These are phyloP conservation scores for Trametes versicolor DNA, from an alignment of 1,284 basidiomycete genomes.

Conservation along the genomic window DNA sequence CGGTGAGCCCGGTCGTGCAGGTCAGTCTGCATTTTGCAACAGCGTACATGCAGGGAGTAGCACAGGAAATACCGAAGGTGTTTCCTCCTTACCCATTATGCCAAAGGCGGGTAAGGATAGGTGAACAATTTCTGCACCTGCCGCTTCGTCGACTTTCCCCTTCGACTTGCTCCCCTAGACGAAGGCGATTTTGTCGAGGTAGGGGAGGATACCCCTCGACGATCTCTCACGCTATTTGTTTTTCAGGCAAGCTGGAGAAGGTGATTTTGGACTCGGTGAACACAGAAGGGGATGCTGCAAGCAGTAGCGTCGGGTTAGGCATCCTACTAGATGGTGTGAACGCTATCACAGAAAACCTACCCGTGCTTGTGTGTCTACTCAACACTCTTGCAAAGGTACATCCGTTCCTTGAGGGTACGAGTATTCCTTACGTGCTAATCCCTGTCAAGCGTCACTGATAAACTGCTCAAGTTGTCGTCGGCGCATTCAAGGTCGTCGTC, in stretches of 20 bases:
- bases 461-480: constrained; percentile 45
- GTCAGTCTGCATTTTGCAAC: not conserved
- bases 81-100: too few species aligned
- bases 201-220: too few species aligned
- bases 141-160: too few species aligned
- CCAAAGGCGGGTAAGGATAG: too few species aligned
- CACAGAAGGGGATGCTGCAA: not conserved
- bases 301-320: not conserved
- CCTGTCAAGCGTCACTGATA: too few species aligned
- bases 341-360: constrained; percentile 37
- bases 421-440: too few species aligned
- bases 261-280: not conserved
- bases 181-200: too few species aligned
- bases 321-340: constrained; percentile 5
- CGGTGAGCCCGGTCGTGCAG: not conserved
- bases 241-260: not conserved
- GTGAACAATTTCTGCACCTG: too few species aligned
- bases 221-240: not conserved
- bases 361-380: constrained; percentile 37
- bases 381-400: constrained; percentile 40
- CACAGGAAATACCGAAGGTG: too few species aligned
- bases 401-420: constrained; percentile 36
- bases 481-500: constrained; percentile 54
- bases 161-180: too few species aligned
- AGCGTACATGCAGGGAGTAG: too few species aligned